phyloP scores from a whole-genome alignment of 257 asterid species.

The Rubia yunnanensis region DNA sequence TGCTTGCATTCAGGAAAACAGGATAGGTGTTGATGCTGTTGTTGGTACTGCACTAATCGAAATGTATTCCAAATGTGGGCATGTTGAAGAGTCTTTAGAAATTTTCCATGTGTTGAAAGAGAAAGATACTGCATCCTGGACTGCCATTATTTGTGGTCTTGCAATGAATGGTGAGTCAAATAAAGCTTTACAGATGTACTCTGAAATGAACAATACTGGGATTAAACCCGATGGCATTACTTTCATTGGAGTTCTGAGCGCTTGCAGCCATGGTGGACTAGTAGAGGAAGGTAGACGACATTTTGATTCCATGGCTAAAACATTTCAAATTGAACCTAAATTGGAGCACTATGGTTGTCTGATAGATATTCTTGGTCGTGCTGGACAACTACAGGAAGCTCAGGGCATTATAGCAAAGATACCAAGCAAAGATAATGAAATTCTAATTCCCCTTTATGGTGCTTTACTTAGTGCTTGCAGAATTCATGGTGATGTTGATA shows the following conservation, averaged over 20 bases:
- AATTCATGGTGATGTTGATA: slow-evolving; percentile 46
- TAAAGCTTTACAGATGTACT: slow-evolving; percentile 50
- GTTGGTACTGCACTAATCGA: slow-evolving; percentile 82
- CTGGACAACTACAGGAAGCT: slow-evolving; percentile 75
- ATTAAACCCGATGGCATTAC: slow-evolving; percentile 67
- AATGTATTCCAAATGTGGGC: slow-evolving; percentile 87
- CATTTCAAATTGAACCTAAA: slow-evolving; percentile 53
- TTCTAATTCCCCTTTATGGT: slow-evolving; percentile 52
- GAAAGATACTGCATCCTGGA: slow-evolving; percentile 70
- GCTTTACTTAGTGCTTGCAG: slow-evolving; percentile 84
- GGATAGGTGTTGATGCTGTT: slow-evolving; percentile 46
- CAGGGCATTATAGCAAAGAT: slow-evolving; percentile 38
- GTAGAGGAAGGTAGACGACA: slow-evolving; percentile 68
- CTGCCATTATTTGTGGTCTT: slow-evolving; percentile 57
- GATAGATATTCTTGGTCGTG: slow-evolving; percentile 75
- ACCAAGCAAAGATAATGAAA: slow-evolving; percentile 27
- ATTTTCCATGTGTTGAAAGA: slow-evolving; percentile 46
- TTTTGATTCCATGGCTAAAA: slow-evolving; percentile 51
- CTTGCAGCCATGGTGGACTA: slow-evolving; percentile 84
- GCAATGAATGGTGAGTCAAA: slow-evolving; percentile 58
- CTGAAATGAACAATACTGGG: slow-evolving; percentile 54
- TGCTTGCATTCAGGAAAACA: slow-evolving; percentile 38
- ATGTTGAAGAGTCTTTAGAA: slow-evolving; percentile 45
- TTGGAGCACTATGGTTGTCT: slow-evolving; percentile 75
- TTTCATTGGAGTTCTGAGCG: slow-evolving; percentile 67